These are phyloP conservation scores for Trichoderma semiorbis DNA, from an alignment of 2,329 filamentous ascomycete genomes.

Conservation along the genomic window DNA sequence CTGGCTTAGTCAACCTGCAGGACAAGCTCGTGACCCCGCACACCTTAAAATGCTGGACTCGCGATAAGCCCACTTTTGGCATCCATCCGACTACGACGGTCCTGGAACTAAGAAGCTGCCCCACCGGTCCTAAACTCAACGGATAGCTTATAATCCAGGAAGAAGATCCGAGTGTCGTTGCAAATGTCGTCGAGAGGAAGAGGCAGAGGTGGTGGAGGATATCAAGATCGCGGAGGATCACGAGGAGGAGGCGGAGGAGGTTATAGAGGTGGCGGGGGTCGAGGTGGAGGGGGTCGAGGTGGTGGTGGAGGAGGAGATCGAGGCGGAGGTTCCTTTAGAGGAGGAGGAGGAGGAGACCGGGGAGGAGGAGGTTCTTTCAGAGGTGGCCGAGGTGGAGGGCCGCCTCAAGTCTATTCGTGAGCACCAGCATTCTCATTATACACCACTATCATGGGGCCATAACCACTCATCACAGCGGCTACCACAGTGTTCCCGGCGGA, in stretches of 20 bases:
- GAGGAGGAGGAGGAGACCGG: conserved; percentile 13
- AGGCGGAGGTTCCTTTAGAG: conserved; percentile 16
- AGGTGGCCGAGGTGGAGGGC: conserved; percentile 12
- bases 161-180: neutral
- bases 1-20: neutral
- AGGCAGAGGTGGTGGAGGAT: neutral
- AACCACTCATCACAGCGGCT: neutral
- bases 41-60: neutral
- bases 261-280: conserved; percentile 15
- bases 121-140: neutral
- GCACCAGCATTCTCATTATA: neutral
- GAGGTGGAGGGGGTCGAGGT: conserved; percentile 27
- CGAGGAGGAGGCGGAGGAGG: neutral
- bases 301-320: neutral
- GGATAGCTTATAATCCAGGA: neutral
- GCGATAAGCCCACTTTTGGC: neutral
- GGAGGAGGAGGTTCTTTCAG: conserved; percentile 14
- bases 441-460: neutral
- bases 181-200: neutral
- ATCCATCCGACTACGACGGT: neutral
- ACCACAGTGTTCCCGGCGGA: conserved; percentile 2
- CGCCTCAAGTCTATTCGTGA: conserved; percentile 12
- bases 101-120: neutral
- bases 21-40: neutral
- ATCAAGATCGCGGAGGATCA: neutral